Evolutionary conservation across 345 rosid species (phyloP).

Genomic region (Heritiera littoralis): DNA sequence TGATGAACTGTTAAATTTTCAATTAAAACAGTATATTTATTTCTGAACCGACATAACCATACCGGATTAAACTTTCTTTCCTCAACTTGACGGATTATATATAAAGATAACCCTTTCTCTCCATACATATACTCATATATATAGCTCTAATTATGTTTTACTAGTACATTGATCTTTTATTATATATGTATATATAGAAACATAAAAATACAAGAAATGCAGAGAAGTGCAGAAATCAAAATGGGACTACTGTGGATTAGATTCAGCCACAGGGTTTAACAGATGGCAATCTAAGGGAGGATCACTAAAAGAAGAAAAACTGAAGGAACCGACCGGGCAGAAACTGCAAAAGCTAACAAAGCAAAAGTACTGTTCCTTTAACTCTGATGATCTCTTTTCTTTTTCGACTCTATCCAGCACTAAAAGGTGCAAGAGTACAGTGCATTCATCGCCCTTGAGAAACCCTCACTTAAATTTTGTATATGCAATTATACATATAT

Average conservation of each 20-base stretch:
- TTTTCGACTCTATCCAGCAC: not conserved
- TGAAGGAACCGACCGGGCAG: not conserved
- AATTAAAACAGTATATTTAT: too few species aligned
- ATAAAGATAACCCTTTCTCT: too few species aligned
- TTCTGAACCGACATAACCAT: too few species aligned
- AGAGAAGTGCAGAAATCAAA: constrained; percentile 7
- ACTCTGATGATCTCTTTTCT: not conserved
- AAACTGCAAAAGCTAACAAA: constrained; percentile 26
- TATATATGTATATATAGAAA: too few species aligned
- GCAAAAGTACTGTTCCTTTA: constrained; percentile 20
- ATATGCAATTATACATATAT: constrained; percentile 5
- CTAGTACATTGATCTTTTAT: not conserved
- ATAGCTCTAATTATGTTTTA: too few species aligned
- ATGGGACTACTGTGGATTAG: not conserved
- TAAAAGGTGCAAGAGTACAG: not conserved
- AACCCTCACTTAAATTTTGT: not conserved
- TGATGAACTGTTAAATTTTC: too few species aligned
- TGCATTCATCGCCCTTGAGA: not conserved
- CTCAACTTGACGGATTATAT: too few species aligned
- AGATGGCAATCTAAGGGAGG: not conserved
- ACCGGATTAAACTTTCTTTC: too few species aligned
- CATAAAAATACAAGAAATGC: not conserved
- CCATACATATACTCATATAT: too few species aligned
- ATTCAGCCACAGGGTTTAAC: not conserved
- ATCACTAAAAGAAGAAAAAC: not conserved